phyloP scores from a whole-genome alignment of 495 filamentous ascomycete genomes.

The Oidiodendron maius region DNA sequence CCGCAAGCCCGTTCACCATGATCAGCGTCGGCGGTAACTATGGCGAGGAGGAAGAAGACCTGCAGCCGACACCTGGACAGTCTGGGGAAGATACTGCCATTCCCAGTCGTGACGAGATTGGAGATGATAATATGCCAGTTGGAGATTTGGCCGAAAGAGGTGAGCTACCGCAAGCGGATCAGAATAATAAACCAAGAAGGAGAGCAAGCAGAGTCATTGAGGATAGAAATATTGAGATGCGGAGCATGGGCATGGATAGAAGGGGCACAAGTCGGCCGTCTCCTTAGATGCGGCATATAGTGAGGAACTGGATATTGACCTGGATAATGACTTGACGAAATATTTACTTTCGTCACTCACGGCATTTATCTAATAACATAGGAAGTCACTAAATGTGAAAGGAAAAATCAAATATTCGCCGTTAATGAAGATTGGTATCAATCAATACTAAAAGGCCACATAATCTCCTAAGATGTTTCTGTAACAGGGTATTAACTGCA shows the following conservation, averaged over 20 bases:
- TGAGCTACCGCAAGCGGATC: constrained; percentile 11
- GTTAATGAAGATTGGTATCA: too few species aligned
- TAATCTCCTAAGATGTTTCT: too few species aligned
- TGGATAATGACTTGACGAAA: too few species aligned
- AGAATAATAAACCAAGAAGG: constrained; percentile 11
- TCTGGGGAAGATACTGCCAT: constrained; percentile 8
- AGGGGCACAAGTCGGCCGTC: constrained; percentile 21
- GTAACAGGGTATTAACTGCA: too few species aligned
- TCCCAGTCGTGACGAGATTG: constrained; percentile 2
- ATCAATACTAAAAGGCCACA: too few species aligned
- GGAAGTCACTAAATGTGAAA: too few species aligned
- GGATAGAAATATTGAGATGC: constrained; percentile 18
- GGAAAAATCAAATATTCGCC: too few species aligned
- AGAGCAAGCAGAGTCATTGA: constrained; percentile 13
- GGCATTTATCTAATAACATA: too few species aligned
- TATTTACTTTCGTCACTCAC: too few species aligned
- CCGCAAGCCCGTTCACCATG: constrained; percentile 81
- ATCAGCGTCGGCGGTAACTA: constrained; percentile 72
- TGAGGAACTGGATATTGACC: too few species aligned
- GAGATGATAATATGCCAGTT: constrained; percentile 9
- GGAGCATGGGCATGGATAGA: constrained; percentile 12
- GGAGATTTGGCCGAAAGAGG: constrained; percentile 24
- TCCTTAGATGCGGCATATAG: too few species aligned
- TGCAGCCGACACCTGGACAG: background rate
- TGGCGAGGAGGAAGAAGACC: constrained; percentile 33